A percentile compares a stretch with the other conserved stretches of the same genome.
Conservation (phyloP, 192 early-diverging fungal genomes). For the Rhizophlyctis rosea region DNA sequence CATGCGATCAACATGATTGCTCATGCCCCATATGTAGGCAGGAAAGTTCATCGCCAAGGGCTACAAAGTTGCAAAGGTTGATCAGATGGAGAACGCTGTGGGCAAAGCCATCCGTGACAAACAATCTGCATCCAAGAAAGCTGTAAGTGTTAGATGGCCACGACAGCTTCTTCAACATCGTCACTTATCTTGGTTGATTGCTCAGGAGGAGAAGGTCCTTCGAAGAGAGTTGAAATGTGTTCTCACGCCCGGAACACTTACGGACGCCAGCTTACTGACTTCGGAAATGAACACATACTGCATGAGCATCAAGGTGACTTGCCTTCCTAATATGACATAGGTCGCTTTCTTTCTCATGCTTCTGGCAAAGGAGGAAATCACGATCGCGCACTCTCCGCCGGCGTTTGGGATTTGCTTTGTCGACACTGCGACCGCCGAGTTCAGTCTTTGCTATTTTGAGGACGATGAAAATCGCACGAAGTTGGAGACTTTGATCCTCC, state of each 20-base stretch:
- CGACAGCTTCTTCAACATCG: neutral
- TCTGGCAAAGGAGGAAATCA: neutral
- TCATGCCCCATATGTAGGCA: constrained; percentile 39
- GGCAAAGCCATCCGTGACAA: constrained; percentile 89
- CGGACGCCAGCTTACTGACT: constrained; percentile 82
- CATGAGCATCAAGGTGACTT: constrained; percentile 82
- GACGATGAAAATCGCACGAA: constrained; percentile 87
- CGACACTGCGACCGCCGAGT: constrained; percentile 92
- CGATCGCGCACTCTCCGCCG: constrained; percentile 14
- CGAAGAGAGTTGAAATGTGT: constrained; percentile 80
- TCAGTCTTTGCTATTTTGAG: constrained; percentile 70
- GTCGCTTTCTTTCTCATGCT: neutral
- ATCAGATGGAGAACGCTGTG: constrained; percentile 94
- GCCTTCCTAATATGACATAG: neutral
- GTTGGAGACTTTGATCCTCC: constrained; percentile 91
- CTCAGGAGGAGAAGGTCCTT: constrained; percentile 72
- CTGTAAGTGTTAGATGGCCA: constrained; percentile 29
- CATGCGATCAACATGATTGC: neutral
- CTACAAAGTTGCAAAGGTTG: constrained; percentile 93
- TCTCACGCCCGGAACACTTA: constrained; percentile 86
- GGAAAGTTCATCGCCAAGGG: constrained; percentile 94
- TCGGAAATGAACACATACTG: constrained; percentile 92
- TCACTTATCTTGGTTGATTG: neutral
- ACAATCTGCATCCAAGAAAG: constrained; percentile 20
- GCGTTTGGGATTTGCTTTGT: constrained; percentile 75